A percentile compares a stretch with the other conserved stretches of the same genome.
Conservation (phyloP, 352 stramenopile species). For the Peronospora tabacina region DNA sequence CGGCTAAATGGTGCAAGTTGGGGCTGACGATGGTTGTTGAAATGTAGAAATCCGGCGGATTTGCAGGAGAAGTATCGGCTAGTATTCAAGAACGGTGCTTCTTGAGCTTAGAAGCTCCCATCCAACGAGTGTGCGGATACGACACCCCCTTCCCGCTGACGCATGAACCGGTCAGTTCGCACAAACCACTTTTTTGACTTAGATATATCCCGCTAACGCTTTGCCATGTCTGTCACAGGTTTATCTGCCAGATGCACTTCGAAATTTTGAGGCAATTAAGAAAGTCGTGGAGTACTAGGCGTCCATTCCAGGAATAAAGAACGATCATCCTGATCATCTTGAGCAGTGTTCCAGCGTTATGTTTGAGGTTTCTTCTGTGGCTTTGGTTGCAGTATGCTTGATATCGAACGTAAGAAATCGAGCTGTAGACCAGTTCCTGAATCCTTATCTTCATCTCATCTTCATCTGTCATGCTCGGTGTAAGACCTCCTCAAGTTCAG, state of each 20-base stretch:
- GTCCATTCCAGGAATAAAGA: slow-evolving; percentile 2
- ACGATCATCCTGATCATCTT: slow-evolving; percentile 6
- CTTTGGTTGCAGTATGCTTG: slow-evolving; percentile 45
- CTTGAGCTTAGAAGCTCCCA: slow-evolving; percentile 92
- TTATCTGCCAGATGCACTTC: slow-evolving; percentile 88
- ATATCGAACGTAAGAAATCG: slow-evolving; percentile 53
- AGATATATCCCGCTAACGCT: not conserved
- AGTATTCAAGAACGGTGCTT: slow-evolving; percentile 93
- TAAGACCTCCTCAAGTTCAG: slow-evolving; percentile 43
- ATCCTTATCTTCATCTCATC: slow-evolving; percentile 59
- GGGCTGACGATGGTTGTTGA: slow-evolving; percentile 4
- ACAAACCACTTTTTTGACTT: not conserved
- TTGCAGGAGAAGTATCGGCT: slow-evolving; percentile 94
- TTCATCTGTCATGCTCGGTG: slow-evolving; percentile 52
- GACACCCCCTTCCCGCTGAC: slow-evolving; percentile 96
- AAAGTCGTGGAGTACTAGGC: slow-evolving; percentile 83
- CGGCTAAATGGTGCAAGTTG: slow-evolving; percentile 1
- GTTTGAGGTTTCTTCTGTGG: slow-evolving; percentile 9
- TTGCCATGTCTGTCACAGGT: slow-evolving; percentile 43
- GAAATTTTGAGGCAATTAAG: slow-evolving; percentile 94
- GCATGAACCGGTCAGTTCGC: slow-evolving; percentile 86
- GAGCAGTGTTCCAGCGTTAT: not conserved
- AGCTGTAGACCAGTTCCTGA: slow-evolving; percentile 55
- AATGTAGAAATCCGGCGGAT: slow-evolving; percentile 83
- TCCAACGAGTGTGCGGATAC: slow-evolving; percentile 91